Evolutionary conservation across 2,329 filamentous ascomycete species (phyloP), one percentile per base, ranked within the genome.

Genomic region (Sporothrix protearum): DNA sequence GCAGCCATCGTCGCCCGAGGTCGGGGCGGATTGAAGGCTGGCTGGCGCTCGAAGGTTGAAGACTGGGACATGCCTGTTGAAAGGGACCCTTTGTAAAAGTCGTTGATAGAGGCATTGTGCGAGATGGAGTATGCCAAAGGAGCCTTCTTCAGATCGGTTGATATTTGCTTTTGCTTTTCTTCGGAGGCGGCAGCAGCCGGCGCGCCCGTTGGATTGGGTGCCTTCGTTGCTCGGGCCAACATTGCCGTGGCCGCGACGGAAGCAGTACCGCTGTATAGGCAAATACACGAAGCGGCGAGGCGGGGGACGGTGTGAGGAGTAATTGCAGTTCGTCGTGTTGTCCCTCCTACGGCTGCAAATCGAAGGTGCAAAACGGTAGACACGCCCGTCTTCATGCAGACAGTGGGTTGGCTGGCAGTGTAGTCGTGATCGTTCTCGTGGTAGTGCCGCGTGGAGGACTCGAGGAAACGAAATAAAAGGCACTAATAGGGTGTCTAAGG

Each of bases 101-200:
- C 69, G 16, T 70, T 36, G 49, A 75, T 73, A 72, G 84, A 85
- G 51, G 80, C 79, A 77, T 83, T 81, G 6, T 78, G 80, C 19
- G 86, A 85, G 75, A 84, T 88, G 14, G 59, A 28, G 36, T n/a
- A 16, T n/a, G 89, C 87, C 19, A 86, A 80, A 22, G 49, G 9
- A 71, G 86, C 82, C 77, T 88, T 87, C 4, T 82, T 79, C 57
- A 86, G 77, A 64, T 78, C 75, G 55, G 55, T 12, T 12, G 55
- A 14, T 7, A 45, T 7, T 12, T 49, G 28, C 9, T 77, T 74
- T 68, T 80, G 80, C 10, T 57, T 72, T n/a, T 69, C 69, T n/a
- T 78, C 77, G 28, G 77, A 76, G 6, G 79, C 72, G 71, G 80
- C 76, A 14, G 72, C 42, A 16, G 66, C 73, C 78, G 76, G 33